These are phyloP conservation scores for Tulasnella sp. DNA, from an alignment of 768 basidiomycete species.

Conservation along the genomic window DNA sequence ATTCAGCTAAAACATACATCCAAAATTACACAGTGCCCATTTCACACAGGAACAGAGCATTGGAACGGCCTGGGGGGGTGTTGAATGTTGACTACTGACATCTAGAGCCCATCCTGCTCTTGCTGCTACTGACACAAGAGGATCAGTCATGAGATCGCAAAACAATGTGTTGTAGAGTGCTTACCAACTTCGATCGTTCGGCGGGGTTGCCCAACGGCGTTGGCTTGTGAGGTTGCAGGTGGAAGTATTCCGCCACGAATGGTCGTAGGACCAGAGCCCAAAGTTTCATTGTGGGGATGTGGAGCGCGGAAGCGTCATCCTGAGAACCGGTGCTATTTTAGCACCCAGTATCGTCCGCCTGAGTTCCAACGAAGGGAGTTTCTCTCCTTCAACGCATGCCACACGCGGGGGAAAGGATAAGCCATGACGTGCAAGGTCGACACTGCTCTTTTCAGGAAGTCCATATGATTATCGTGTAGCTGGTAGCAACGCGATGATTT, in stretches of 20 bases:
- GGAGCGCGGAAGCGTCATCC: constrained; percentile 87
- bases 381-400: constrained; percentile 75
- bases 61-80: background rate
- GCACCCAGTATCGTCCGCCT: background rate
- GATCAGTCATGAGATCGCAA: background rate
- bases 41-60: background rate
- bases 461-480: constrained; percentile 81
- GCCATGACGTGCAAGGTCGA: constrained; percentile 86
- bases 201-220: background rate
- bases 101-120: background rate
- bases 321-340: constrained; percentile 34
- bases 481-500: constrained; percentile 35
- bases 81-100: background rate
- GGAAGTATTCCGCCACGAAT: constrained; percentile 86
- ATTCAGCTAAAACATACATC: background rate
- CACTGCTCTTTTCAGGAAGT: constrained; percentile 79
- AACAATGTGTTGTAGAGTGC: background rate
- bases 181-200: background rate
- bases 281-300: constrained; percentile 75
- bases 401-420: constrained; percentile 81
- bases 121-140: background rate
- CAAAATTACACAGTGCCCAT: background rate
- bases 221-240: constrained; percentile 35
- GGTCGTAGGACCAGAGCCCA: constrained; percentile 89
- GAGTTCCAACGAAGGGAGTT: constrained; percentile 16